Conservation (phyloP, 306 rosid species). For the Mimosa pudica region DNA sequence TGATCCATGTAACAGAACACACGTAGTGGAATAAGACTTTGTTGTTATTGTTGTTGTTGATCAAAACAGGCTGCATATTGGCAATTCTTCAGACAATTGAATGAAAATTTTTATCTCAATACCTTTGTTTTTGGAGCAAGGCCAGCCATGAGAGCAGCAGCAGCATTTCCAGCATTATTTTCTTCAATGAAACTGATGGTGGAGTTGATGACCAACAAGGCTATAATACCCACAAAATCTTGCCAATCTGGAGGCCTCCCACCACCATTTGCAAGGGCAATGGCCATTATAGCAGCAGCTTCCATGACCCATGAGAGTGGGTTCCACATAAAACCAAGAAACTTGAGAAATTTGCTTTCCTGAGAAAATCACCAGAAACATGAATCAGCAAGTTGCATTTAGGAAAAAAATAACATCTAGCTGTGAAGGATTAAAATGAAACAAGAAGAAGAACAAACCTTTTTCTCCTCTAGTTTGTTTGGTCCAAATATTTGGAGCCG, state of each 20-base stretch:
- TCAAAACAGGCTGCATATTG: constrained; percentile 14
- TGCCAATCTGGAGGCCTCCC: constrained; percentile 97
- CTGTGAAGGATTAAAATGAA: background rate
- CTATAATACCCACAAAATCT: constrained; percentile 85
- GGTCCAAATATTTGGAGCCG: constrained; percentile 94
- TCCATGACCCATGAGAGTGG: constrained; percentile 99
- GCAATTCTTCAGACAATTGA: constrained; percentile 17
- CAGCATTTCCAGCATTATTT: constrained; percentile 98
- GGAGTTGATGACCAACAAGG: constrained; percentile 86
- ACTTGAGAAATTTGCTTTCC: constrained; percentile 97
- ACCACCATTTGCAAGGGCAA: constrained; percentile 89
- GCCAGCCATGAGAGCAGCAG: constrained; percentile 99
- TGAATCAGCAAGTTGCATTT: constrained; percentile 34
- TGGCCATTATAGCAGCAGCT: constrained; percentile 94
- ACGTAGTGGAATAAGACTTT: no score
- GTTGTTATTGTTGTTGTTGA: background rate
- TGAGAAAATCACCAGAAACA: constrained; percentile 37
- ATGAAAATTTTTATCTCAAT: background rate
- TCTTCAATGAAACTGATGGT: constrained; percentile 98
- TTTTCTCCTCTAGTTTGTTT: constrained; percentile 96
- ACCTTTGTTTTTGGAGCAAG: constrained; percentile 99
- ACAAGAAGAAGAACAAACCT: constrained; percentile 45
- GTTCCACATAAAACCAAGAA: constrained; percentile 99
- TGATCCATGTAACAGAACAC: no score
- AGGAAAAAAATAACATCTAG: background rate